Percentiles rank a stretch among this genome's conserved stretches.
These are phyloP conservation scores for Gaeumannomyces sp. DNA, from an alignment of 2,329 filamentous ascomycete genomes.

Conservation along the genomic window DNA sequence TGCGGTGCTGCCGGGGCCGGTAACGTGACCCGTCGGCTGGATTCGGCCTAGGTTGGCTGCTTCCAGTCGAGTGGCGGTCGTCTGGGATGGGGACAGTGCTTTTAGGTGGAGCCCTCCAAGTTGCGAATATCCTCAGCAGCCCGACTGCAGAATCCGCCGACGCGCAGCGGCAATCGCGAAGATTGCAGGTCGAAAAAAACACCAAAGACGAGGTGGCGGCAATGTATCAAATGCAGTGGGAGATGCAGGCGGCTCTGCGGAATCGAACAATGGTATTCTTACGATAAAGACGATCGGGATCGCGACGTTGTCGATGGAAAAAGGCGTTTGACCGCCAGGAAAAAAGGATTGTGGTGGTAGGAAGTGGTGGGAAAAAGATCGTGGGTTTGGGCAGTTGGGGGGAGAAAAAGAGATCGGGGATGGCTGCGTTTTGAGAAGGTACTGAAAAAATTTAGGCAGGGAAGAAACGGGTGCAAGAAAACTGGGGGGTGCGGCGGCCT, in stretches of 20 bases:
- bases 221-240: constrained; percentile 19
- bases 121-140: constrained; percentile 14
- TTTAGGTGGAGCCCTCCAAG: constrained; percentile 9
- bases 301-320: constrained; percentile 32
- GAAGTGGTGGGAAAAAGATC: constrained; percentile 22
- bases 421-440: constrained; percentile 43
- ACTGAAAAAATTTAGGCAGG: constrained; percentile 27
- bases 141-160: background rate
- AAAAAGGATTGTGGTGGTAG: constrained; percentile 23
- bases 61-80: background rate
- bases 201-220: constrained; percentile 17
- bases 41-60: constrained; percentile 2
- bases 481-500: constrained; percentile 11
- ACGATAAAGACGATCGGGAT: constrained; percentile 21
- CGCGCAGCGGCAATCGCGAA: background rate
- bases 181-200: constrained; percentile 4
- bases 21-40: constrained; percentile 11
- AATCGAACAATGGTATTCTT: constrained; percentile 31
- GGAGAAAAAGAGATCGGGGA: constrained; percentile 34
- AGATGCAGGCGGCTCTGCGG: constrained; percentile 24
- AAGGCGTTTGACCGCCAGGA: constrained; percentile 6
- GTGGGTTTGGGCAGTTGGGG: constrained; percentile 25
- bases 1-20: constrained; percentile 3
- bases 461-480: constrained; percentile 16
- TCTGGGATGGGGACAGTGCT: constrained; percentile 20